These are phyloP conservation scores for Saccharomyces kudriavzevii DNA, from an alignment of 805 yeast species.

Conservation along the genomic window DNA sequence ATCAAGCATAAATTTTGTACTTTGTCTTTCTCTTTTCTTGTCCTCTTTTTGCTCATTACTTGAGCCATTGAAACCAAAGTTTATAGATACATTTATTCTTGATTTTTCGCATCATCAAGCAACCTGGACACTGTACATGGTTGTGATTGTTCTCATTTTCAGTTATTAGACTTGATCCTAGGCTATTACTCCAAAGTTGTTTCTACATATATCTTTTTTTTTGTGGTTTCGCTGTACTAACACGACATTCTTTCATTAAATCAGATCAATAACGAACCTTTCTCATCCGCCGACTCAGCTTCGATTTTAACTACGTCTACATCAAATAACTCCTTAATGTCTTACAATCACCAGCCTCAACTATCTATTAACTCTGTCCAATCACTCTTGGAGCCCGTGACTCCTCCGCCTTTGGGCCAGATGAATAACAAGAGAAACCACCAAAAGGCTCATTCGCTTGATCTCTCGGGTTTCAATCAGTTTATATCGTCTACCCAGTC, in stretches of 20 bases:
- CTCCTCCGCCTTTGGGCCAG: conserved; percentile 17
- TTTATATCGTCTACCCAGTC: conserved; percentile 14
- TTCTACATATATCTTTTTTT: not conserved
- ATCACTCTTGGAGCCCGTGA: conserved; percentile 17
- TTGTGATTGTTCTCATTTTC: not conserved
- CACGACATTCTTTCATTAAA: not conserved
- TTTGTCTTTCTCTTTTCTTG: not conserved
- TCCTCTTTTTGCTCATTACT: not conserved
- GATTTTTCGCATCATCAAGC: not conserved
- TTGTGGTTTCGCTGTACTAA: not conserved
- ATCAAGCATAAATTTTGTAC: not conserved
- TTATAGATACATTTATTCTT: not conserved
- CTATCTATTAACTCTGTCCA: conserved; percentile 23
- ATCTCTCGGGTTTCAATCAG: conserved; percentile 26
- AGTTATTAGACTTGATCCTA: not conserved
- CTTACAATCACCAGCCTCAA: conserved; percentile 25
- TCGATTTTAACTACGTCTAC: not conserved
- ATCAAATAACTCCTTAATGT: conserved; percentile 4
- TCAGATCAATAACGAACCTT: not conserved
- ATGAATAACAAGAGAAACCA: conserved; percentile 18
- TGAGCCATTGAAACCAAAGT: not conserved
- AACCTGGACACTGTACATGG: not conserved
- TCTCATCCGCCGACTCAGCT: not conserved
- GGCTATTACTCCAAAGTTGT: not conserved
- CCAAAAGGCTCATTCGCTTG: conserved; percentile 28